Conservation (phyloP, 2,329 filamentous ascomycete species). For the Aspergillus latus region DNA sequence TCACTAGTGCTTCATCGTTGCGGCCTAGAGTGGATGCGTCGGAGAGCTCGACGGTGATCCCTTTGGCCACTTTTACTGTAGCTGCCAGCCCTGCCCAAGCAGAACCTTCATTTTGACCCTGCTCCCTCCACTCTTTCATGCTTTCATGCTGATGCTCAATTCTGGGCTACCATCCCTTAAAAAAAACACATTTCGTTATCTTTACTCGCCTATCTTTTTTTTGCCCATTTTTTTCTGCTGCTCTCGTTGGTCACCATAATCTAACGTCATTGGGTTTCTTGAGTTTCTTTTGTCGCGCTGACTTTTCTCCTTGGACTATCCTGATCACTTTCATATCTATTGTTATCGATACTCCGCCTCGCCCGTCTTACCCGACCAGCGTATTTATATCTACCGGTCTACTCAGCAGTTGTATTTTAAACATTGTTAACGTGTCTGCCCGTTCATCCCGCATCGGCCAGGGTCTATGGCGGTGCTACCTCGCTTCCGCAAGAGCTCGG, state of each 20-base stretch:
- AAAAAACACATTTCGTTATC: not conserved
- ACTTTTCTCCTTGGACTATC: not conserved
- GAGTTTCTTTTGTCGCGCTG: not conserved
- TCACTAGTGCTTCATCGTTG: not conserved
- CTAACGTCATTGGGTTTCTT: not conserved
- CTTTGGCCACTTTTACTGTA: not conserved
- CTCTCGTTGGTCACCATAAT: not conserved
- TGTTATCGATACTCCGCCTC: not conserved
- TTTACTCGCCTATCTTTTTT: not conserved
- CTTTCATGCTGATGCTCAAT: not conserved
- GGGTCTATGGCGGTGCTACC: constrained; percentile 28
- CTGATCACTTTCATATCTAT: not conserved
- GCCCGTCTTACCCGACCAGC: not conserved
- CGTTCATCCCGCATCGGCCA: not conserved
- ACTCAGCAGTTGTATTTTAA: not conserved
- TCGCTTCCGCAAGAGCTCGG: constrained; percentile 27
- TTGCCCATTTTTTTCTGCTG: not conserved
- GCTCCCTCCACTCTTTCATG: not conserved
- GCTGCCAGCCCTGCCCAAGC: not conserved
- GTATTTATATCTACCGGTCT: not conserved
- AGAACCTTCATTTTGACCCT: not conserved
- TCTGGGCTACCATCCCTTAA: not conserved
- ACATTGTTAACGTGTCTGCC: constrained; percentile 1
- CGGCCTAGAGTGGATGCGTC: not conserved
- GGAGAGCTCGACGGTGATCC: not conserved